Evolutionary conservation across 192 early-diverging fungal genomes (phyloP), one percentile per base, ranked within the genome.

Genomic region (Coemansia sp.): DNA sequence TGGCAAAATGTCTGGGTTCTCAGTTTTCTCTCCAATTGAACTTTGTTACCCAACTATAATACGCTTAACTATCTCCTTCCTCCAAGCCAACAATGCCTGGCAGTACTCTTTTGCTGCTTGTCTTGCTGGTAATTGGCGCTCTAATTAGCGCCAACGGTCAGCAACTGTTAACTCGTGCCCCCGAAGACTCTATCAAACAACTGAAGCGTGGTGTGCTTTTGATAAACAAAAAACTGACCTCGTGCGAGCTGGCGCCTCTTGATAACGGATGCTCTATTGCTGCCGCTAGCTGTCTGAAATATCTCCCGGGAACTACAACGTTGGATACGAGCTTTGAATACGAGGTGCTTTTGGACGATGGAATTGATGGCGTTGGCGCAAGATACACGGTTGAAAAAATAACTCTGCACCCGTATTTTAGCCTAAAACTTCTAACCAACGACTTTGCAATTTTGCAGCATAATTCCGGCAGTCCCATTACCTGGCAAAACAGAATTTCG

Each of bases 371-470:
- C 6, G 14, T 25, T 48, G 56, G n/a, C 4, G 64, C 47, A 10
- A 45, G 37, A 12, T 64, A 64, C 22, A 14, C 10, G 0, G 54
- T 71, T 4, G 57, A 51, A 3, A 53, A 26, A 8, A 16, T 63
- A n/a, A 64, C 45, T 2, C 38, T 64, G 2, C 47, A 64, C 23
- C 57, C 26, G 9, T 21, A 59, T 19, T 59, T 53, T 7, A 55
- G 53, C n/a, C 21, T 62, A 9, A 12, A 19, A 16, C 57, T 29
- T 4, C 22, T 21, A 1, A 21, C 31, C 45, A 69, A 69, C 47
- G 60, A 62, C n/a, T 3, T 71, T 1, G 62, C 68, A 3, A 21
- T 64, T 9, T 51, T 71, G 17, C 57, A 71, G 39, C 64, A 53
- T 25, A 64, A 71, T 25, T 53, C 45, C 0, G 26, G 52, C 7